Percentiles rank a stretch among this genome's conserved stretches.
Evolutionary conservation across 768 basidiomycete species (phyloP).

Genomic region (Termitomyces bulborhizus): DNA sequence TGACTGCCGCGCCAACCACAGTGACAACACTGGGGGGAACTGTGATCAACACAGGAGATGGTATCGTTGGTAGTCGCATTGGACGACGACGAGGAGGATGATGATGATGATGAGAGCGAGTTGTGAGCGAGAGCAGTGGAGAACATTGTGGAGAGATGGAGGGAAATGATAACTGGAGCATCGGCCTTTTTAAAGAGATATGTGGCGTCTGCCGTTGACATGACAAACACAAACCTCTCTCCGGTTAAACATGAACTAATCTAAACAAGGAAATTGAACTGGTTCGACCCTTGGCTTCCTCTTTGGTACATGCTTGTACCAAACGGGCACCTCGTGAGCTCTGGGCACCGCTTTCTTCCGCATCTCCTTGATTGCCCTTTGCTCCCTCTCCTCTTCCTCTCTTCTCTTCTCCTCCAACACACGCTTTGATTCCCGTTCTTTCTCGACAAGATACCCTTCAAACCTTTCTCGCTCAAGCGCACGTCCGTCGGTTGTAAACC

Average conservation of each 20-base stretch:
- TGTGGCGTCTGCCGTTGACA: constrained; percentile 32
- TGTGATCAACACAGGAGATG: constrained; percentile 34
- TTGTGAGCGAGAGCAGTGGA: constrained; percentile 13
- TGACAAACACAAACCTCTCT: constrained; percentile 19
- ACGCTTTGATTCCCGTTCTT: constrained; percentile 46
- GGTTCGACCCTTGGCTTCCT: constrained; percentile 22
- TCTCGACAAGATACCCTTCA: constrained; percentile 50
- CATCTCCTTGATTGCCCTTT: constrained; percentile 53
- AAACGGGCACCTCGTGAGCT: constrained; percentile 69
- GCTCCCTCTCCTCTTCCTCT: constrained; percentile 49
- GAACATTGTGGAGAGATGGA: constrained; percentile 20
- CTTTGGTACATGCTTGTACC: constrained; percentile 71
- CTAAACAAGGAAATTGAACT: too few relatives aligned
- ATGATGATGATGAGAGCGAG: constrained; percentile 4
- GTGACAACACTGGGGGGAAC: constrained; percentile 74
- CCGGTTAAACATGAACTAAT: too few relatives aligned
- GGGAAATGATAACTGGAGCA: not conserved
- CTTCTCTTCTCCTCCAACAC: constrained; percentile 40
- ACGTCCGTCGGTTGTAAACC: constrained; percentile 49
- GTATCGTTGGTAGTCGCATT: constrained; percentile 1
- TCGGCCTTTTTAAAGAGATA: constrained; percentile 12
- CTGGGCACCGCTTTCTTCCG: constrained; percentile 58
- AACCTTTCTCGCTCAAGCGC: constrained; percentile 60
- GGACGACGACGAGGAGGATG: too few relatives aligned
- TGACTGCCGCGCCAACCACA: constrained; percentile 65